Base-by-base conservation (phyloP, 2,329 filamentous ascomycete species). In the Lachnellula arida region DNA sequence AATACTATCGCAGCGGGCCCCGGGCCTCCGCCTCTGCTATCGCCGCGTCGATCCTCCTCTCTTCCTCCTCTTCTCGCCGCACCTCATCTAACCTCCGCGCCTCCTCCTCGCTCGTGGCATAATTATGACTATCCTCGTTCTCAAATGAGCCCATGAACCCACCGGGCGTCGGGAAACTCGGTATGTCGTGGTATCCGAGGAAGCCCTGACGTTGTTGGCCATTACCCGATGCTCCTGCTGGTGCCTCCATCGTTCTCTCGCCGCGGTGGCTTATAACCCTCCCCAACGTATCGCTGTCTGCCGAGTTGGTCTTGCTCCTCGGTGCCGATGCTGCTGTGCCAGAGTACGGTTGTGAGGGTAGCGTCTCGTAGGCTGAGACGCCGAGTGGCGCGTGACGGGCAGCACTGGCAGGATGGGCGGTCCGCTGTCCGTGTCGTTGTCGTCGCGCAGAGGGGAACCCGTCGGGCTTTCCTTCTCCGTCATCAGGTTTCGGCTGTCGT, bases 1-100 rank as follows among this genome's bases (percentile, higher is more conserved):
- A 6, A 40, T 40, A 17, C 37, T 40, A 40, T 9, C 37, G 14
- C 15, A 40, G 15, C 37, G 37, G 23, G 19, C 44, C 23, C 12
- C 44, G 19, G 23, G 12, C 14, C n/a, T 66, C 66, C 17, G 65
- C 63, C 32, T 64, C 65, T 43, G 64, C 66, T 52, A 68, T 68
- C 34, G 66, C 66, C 42, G 60, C 62, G 54, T 68, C 66, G 19
- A 68, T 68, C 49, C 61, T 63, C 54, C 65, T 60, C 60, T 69
- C 67, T 22, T 69, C 67, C 39, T 68, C 67, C 28, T 58, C 56
- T 19, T 35, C 40, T 48, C 66, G 50, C 54, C 44, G 19, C 22
- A 39, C 12, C 37, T 39, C 37, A 11, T 39, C 37, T 7, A n/a
- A 5, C 37, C 60, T 56, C 52, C 58, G 60, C 3, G 63, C 43